phyloP scores from a whole-genome alignment of 1,284 basidiomycete genomes.

The Marasmius oreades region DNA sequence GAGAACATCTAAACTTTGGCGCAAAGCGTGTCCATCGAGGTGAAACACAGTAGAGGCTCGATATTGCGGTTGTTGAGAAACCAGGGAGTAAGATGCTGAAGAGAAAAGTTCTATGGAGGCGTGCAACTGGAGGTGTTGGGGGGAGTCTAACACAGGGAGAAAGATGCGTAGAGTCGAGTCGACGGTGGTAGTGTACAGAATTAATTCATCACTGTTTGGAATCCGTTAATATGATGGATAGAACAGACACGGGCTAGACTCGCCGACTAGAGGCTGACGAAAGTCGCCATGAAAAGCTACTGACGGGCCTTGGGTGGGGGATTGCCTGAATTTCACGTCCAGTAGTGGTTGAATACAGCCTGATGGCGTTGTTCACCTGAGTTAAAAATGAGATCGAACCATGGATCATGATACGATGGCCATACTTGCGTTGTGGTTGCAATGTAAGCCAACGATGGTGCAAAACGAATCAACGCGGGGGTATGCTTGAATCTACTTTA shows the following conservation, averaged over 20 bases:
- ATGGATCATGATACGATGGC: conserved; percentile 6
- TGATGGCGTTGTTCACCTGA: conserved; percentile 56
- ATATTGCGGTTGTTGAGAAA: conserved; percentile 28
- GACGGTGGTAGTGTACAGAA: conserved; percentile 73
- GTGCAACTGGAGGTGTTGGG: conserved; percentile 81
- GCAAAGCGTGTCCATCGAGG: conserved; percentile 57
- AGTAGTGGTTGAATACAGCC: conserved; percentile 69
- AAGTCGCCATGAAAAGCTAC: conserved; percentile 65
- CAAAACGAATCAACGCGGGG: conserved; percentile 55
- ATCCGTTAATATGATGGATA: conserved; percentile 5
- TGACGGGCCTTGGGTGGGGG: conserved; percentile 63
- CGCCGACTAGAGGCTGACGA: conserved; percentile 65
- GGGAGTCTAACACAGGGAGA: conserved; percentile 83
- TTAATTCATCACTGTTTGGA: conserved; percentile 60
- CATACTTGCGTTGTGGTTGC: conserved; percentile 57
- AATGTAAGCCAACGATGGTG: conserved; percentile 74
- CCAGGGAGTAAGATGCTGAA: conserved; percentile 41
- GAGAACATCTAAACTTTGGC: conserved; percentile 41
- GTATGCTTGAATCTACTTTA: conserved; percentile 26
- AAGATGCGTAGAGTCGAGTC: conserved; percentile 82
- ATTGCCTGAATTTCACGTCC: conserved; percentile 64
- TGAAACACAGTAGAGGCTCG: conserved; percentile 55
- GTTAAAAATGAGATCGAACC: conserved; percentile 6
- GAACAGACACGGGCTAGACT: conserved; percentile 21
- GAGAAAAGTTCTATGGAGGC: conserved; percentile 66